Conservation (phyloP, 371 early-diverging fungal genomes). For the Phascolomyces articulosus region DNA sequence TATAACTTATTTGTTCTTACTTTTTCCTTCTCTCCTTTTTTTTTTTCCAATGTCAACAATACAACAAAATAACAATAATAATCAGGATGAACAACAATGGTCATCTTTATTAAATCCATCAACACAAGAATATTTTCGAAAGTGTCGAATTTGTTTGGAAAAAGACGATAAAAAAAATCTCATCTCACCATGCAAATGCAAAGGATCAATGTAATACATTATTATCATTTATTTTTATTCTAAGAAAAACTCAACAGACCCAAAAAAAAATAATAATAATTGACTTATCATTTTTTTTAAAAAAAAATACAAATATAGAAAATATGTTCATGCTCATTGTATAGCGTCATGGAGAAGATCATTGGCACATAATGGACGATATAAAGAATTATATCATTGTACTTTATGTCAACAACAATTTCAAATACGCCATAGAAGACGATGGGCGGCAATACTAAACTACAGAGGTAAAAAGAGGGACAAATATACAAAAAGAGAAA, state of each 20-base stretch:
- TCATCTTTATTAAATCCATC: background rate
- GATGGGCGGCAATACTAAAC: slow-evolving; percentile 29
- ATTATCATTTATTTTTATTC: too few relatives aligned
- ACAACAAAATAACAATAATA: background rate
- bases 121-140: background rate
- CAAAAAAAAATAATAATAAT: too few relatives aligned
- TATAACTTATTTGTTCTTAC: too few relatives aligned
- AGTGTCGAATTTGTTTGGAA: slow-evolving; percentile 60
- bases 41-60: background rate
- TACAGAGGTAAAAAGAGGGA: slow-evolving; percentile 28
- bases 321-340: slow-evolving; percentile 63
- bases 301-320: slow-evolving; percentile 32
- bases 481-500: too few relatives aligned
- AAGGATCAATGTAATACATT: slow-evolving; percentile 59
- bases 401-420: slow-evolving; percentile 38
- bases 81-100: background rate
- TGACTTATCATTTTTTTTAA: too few relatives aligned
- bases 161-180: slow-evolving; percentile 43
- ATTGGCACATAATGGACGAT: slow-evolving; percentile 29
- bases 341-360: slow-evolving; percentile 56
- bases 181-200: slow-evolving; percentile 61
- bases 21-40: background rate
- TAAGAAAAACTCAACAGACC: too few relatives aligned
- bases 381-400: slow-evolving; percentile 37
- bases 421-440: slow-evolving; percentile 26